phyloP scores from a whole-genome alignment of 805 yeast genomes.

The Brettanomyces bruxellensis region DNA sequence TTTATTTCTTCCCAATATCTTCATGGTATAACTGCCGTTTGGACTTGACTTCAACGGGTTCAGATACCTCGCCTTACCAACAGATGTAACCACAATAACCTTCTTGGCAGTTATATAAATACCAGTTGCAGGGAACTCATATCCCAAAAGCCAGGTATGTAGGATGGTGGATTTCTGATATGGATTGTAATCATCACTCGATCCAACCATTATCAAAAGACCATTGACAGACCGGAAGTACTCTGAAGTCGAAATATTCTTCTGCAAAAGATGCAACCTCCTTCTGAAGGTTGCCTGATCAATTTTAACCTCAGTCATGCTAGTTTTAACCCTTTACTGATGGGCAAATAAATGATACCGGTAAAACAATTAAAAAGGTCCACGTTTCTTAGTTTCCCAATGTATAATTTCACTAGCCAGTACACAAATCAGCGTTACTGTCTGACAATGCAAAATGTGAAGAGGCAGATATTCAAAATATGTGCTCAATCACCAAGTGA shows the following conservation, averaged over 20 bases:
- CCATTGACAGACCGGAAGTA: slow-evolving; percentile 37
- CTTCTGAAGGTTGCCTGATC: slow-evolving; percentile 45
- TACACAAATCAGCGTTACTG: no score
- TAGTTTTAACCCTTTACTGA: neutral
- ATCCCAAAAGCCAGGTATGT: slow-evolving; percentile 89
- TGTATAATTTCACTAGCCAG: no score
- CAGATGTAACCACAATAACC: slow-evolving; percentile 63
- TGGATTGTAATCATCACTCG: slow-evolving; percentile 81
- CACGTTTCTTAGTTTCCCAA: no score
- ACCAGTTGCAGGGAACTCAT: slow-evolving; percentile 91
- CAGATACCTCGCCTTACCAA: slow-evolving; percentile 77
- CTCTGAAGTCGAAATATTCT: slow-evolving; percentile 21
- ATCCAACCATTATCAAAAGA: slow-evolving; percentile 67
- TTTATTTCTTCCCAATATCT: slow-evolving; percentile 69
- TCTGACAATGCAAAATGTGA: no score
- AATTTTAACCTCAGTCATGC: slow-evolving; percentile 52
- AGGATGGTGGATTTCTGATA: slow-evolving; percentile 80
- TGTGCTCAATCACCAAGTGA: no score
- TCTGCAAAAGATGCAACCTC: slow-evolving; percentile 37
- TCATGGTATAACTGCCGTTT: slow-evolving; percentile 20
- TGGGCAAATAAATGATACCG: neutral
- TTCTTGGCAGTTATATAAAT: slow-evolving; percentile 54
- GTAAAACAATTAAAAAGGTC: neutral
- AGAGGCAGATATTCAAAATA: no score
- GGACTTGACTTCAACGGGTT: slow-evolving; percentile 42